Base-by-base conservation (phyloP, 2,329 filamentous ascomycete genomes). In the Fusarium albidum region DNA sequence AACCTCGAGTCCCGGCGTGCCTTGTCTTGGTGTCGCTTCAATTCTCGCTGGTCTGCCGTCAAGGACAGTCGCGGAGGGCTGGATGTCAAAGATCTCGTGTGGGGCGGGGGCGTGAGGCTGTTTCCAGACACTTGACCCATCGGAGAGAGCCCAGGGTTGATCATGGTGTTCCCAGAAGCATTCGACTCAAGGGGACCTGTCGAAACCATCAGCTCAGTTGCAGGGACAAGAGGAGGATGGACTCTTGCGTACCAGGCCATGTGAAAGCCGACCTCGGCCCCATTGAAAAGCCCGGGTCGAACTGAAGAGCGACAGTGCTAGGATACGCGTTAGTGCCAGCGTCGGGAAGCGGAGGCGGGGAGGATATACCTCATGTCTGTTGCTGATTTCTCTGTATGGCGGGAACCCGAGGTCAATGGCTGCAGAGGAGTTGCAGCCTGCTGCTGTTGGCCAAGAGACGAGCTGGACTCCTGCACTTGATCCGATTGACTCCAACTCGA, bases 21-120 rank as follows among this genome's bases (percentile, higher is more conserved):
- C 61, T 81, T 82, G 60, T 87, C 84, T 55, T 80, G 78, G 64
- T 87, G 84, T 52, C 83, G 78, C 73, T 84, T 87, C 34, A 87
- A 68, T 65, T 86, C 84, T 57, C 84, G 80, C 68, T 87, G 83
- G 67, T 87, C 83, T 7, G 82, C 74, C 6, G 82, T 84, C 66
- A 86, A 76, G 31, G 73, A 75, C 38, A 73, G 72, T 57, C 80
- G 78, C 6, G 83, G 82, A 21, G 84, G 84, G 71, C 84, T 88
- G 17, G 79, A 80, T 32, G 83, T 84, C 40, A 80, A 71, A 17
- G 82, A 85, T 70, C 80, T 75, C 21, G 81, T 77, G 31, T 72
- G 73, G 50, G 72, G 76, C 18, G 79, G 78, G 29, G 82, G 79
- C 17, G 80, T 81, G 40, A 82, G 70, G 69, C 79, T 83, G 53